A percentile compares a stretch with the other conserved stretches of the same genome.
Conservation (phyloP, 2,329 filamentous ascomycete genomes). For the Xylaria polymorpha region DNA sequence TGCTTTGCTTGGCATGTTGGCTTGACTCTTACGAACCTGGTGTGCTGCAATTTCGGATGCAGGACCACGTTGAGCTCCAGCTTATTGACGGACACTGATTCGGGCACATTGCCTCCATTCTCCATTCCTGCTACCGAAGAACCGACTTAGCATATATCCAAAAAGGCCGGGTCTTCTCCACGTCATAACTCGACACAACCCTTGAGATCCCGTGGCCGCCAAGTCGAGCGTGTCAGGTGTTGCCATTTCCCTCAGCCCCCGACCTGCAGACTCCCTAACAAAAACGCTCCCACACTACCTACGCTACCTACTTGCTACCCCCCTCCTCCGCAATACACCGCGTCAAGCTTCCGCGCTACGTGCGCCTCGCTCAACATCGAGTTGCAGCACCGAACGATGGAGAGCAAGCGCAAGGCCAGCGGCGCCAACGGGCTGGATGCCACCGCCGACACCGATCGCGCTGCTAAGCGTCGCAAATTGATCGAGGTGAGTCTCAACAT, state of each 20-base stretch:
- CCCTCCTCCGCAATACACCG: slow-evolving; percentile 34
- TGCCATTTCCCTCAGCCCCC: slow-evolving; percentile 21
- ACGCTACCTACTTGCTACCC: slow-evolving; percentile 8
- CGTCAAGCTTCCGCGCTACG: slow-evolving; percentile 37
- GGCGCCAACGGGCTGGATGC: slow-evolving; percentile 57
- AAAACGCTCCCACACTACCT: slow-evolving; percentile 23
- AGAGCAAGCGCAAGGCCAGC: slow-evolving; percentile 67
- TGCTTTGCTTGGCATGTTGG: slow-evolving; percentile 30
- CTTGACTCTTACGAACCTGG: neutral
- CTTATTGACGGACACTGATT: slow-evolving; percentile 35
- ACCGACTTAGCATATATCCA: neutral
- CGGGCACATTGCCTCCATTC: slow-evolving; percentile 17
- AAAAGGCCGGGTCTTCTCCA: neutral
- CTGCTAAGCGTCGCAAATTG: slow-evolving; percentile 66
- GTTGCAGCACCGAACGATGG: slow-evolving; percentile 55
- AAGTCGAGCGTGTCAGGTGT: slow-evolving; percentile 15
- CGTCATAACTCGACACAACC: slow-evolving; percentile 9
- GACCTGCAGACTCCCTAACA: neutral
- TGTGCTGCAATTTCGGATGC: slow-evolving; percentile 16
- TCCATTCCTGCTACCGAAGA: neutral
- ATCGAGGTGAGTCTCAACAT: slow-evolving; percentile 57
- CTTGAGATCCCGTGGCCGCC: slow-evolving; percentile 17
- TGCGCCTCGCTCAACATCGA: slow-evolving; percentile 34
- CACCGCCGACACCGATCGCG: slow-evolving; percentile 61
- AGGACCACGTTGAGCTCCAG: slow-evolving; percentile 37